Conservation (phyloP, 306 rosid species). For the Prunus armeniaca region DNA sequence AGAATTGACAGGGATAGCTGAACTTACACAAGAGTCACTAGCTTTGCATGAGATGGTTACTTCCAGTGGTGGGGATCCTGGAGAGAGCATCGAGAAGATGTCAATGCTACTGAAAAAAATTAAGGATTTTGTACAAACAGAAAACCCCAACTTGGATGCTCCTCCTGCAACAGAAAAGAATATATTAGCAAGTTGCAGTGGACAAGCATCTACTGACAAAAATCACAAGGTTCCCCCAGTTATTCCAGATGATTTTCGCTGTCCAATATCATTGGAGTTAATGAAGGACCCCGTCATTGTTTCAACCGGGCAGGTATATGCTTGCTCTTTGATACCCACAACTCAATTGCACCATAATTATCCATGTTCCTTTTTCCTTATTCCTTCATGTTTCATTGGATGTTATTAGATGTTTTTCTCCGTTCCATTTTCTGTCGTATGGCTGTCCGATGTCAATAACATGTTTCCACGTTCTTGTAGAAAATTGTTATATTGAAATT, state of each 20-base stretch:
- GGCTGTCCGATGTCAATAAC: background rate
- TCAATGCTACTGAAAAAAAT: constrained; percentile 76
- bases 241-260: constrained; percentile 89
- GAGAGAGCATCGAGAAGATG: constrained; percentile 81
- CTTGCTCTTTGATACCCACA: constrained; percentile 21
- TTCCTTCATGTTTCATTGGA: background rate
- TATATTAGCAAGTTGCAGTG: constrained; percentile 44
- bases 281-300: constrained; percentile 98
- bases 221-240: constrained; percentile 49
- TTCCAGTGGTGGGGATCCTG: constrained; percentile 79
- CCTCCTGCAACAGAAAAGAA: constrained; percentile 40
- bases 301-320: constrained; percentile 95
- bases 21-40: constrained; percentile 81
- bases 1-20: constrained; percentile 72
- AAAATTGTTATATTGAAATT: constrained; percentile 22
- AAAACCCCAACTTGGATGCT: constrained; percentile 57
- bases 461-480: background rate
- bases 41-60: constrained; percentile 94
- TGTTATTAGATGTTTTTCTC: constrained; percentile 2
- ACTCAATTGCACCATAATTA: background rate
- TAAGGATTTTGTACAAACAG: constrained; percentile 76
- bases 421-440: background rate
- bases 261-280: constrained; percentile 94
- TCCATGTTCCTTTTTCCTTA: constrained; percentile 7
- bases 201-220: constrained; percentile 44